These are phyloP conservation scores for Uromyces viciae-fabae DNA, from an alignment of 1,284 basidiomycete genomes.

Conservation along the genomic window DNA sequence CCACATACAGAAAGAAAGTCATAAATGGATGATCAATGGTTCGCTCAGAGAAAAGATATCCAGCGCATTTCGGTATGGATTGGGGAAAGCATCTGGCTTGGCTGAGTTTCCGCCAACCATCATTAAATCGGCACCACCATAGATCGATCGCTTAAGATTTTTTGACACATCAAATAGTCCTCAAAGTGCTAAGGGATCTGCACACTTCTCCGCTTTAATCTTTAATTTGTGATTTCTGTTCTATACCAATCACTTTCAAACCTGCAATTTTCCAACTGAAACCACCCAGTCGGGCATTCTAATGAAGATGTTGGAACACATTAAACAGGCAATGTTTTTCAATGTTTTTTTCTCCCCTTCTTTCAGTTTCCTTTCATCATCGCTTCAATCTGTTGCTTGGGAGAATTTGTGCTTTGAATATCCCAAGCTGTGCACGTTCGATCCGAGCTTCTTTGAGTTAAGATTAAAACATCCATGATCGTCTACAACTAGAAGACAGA, in stretches of 20 bases:
- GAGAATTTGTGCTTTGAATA: not conserved
- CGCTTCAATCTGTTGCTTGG: not conserved
- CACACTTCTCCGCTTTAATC: not conserved
- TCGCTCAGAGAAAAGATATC: too few relatives aligned
- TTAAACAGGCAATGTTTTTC: not conserved
- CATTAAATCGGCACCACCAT: too few relatives aligned
- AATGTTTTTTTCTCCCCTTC: not conserved
- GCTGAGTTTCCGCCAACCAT: too few relatives aligned
- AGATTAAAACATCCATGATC: not conserved
- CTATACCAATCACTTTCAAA: not conserved
- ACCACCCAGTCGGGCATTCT: not conserved
- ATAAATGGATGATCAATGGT: too few relatives aligned
- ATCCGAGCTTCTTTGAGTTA: not conserved
- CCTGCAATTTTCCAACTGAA: not conserved
- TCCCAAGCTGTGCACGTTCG: slow-evolving; percentile 5
- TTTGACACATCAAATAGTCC: too few relatives aligned
- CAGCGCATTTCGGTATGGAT: too few relatives aligned
- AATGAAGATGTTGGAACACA: not conserved
- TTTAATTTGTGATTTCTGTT: not conserved
- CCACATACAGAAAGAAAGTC: too few relatives aligned
- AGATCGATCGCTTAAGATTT: too few relatives aligned
- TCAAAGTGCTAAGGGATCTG: slow-evolving; percentile 10
- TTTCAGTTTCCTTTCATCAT: not conserved
- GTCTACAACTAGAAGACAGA: not conserved
- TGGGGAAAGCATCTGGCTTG: too few relatives aligned